phyloP scores from a whole-genome alignment of 2,329 filamentous ascomycete species.

The Paecilomyces formosus region DNA sequence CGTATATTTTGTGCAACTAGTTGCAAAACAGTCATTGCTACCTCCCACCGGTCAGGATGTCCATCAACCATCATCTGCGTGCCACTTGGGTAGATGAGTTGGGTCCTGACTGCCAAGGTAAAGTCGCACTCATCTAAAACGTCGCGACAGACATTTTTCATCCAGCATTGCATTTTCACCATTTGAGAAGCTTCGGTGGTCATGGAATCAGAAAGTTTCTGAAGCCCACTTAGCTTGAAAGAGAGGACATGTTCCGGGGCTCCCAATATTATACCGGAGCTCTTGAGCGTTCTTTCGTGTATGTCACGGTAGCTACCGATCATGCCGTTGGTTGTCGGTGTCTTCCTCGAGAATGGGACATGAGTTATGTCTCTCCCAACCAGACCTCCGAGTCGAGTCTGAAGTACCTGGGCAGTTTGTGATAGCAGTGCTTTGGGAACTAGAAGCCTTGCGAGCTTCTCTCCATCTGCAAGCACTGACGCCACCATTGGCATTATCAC shows the following conservation, averaged over 20 bases:
- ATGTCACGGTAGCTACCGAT: slow-evolving; percentile 29
- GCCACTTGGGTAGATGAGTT: slow-evolving; percentile 53
- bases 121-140: slow-evolving; percentile 59
- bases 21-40: slow-evolving; percentile 34
- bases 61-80: slow-evolving; percentile 44
- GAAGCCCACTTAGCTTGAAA: slow-evolving; percentile 55
- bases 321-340: slow-evolving; percentile 22
- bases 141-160: slow-evolving; percentile 48
- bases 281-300: slow-evolving; percentile 34
- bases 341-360: slow-evolving; percentile 52
- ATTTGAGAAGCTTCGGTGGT: slow-evolving; percentile 39
- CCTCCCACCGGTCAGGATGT: slow-evolving; percentile 46
- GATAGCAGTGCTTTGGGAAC: slow-evolving; percentile 54
- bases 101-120: slow-evolving; percentile 47
- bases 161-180: slow-evolving; percentile 44
- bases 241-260: slow-evolving; percentile 60
- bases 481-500: slow-evolving; percentile 63
- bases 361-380: slow-evolving; percentile 48
- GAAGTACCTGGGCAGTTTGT: slow-evolving; percentile 54
- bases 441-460: slow-evolving; percentile 48
- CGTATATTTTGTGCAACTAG: slow-evolving; percentile 32
- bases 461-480: slow-evolving; percentile 44
- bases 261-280: slow-evolving; percentile 49
- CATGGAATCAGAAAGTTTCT: slow-evolving; percentile 46
- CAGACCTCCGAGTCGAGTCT: slow-evolving; percentile 49